These are phyloP conservation scores for Polytrichum formosum DNA, from an alignment of 225 moss, liverwort and hornwort species.

Conservation along the genomic window DNA sequence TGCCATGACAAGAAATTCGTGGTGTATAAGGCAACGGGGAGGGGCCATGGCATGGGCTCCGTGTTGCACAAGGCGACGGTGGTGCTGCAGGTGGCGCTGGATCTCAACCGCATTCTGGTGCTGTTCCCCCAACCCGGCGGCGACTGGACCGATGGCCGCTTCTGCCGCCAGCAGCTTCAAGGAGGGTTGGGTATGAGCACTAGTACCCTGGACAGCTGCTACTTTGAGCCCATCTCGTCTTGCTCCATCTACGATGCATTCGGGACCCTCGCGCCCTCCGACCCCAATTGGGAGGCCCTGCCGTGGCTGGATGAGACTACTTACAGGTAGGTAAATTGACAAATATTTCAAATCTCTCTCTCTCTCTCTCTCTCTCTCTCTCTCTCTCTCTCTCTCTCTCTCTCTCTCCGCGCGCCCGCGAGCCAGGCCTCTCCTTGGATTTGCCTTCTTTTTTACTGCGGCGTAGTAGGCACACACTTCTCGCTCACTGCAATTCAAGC, in stretches of 20 bases:
- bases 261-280: background rate
- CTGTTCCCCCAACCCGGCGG: constrained; percentile 15
- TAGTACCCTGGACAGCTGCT: constrained; percentile 27
- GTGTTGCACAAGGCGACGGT: constrained; percentile 10
- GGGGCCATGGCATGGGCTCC: constrained; percentile 19
- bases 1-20: constrained; percentile 30
- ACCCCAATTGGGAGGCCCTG: background rate
- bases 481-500: too few species aligned
- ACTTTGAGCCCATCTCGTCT: constrained; percentile 27
- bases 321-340: background rate
- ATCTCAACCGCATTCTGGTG: constrained; percentile 22
- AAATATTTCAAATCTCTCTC: background rate
- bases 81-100: constrained; percentile 16
- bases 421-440: too few species aligned
- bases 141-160: constrained; percentile 19
- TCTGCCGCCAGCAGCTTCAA: constrained; percentile 9
- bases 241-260: constrained; percentile 21
- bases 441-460: too few species aligned
- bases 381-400: too few species aligned
- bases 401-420: background rate
- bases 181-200: constrained; percentile 2
- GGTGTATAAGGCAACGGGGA: constrained; percentile 1
- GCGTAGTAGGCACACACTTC: too few species aligned
- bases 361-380: too few species aligned
- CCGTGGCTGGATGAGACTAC: background rate